Evolutionary conservation across 1,284 basidiomycete genomes (phyloP).

Genomic region (Ganoderma lucidum): DNA sequence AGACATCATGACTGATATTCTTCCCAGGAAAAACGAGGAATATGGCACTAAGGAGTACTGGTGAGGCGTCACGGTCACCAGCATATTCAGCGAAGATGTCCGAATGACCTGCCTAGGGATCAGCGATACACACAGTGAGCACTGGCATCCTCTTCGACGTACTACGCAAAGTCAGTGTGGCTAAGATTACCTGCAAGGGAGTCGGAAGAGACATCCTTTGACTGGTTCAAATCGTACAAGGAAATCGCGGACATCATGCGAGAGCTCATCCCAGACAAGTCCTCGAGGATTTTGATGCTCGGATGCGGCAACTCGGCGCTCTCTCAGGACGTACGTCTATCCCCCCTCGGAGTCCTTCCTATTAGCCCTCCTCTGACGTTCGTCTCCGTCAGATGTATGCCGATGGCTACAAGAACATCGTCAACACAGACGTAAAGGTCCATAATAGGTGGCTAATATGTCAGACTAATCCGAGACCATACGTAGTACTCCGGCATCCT

Average conservation of each 20-base stretch:
- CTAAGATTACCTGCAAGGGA: constrained; percentile 53
- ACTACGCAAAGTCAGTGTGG: not conserved
- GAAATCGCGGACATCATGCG: constrained; percentile 70
- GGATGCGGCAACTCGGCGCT: constrained; percentile 91
- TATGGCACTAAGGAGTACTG: constrained; percentile 83
- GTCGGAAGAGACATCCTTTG: constrained; percentile 71
- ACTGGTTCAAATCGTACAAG: constrained; percentile 86
- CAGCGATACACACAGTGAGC: constrained; percentile 72
- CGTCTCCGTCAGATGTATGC: constrained; percentile 79
- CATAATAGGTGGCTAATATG: not conserved
- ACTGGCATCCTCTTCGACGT: constrained; percentile 7
- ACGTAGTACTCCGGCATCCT: constrained; percentile 81
- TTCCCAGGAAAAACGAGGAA: constrained; percentile 76
- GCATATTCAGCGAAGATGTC: not conserved
- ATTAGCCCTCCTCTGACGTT: not conserved
- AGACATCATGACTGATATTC: constrained; percentile 42
- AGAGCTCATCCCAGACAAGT: constrained; percentile 70
- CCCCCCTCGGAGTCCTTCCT: not conserved
- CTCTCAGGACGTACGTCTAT: constrained; percentile 68
- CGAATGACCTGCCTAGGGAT: constrained; percentile 55
- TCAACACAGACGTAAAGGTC: constrained; percentile 80
- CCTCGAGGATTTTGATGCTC: constrained; percentile 81
- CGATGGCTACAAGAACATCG: constrained; percentile 85
- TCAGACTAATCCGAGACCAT: not conserved
- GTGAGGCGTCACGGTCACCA: constrained; percentile 44